Conservation (phyloP, 305 asterid species). For the Fraxinus sp. region DNA sequence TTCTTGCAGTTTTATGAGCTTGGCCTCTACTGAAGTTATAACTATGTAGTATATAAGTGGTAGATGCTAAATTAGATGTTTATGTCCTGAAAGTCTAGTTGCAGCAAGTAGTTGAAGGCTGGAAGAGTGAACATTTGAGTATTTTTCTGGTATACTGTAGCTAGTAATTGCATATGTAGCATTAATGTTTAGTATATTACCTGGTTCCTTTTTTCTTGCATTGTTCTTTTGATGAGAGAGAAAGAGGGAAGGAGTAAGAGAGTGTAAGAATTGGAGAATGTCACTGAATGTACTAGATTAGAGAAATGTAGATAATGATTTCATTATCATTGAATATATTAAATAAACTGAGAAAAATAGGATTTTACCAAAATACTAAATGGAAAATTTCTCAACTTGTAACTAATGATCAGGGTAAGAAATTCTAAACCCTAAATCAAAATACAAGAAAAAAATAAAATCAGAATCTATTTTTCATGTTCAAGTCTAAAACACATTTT, state of each 20-base stretch:
- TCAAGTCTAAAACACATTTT: neutral
- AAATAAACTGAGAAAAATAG: neutral
- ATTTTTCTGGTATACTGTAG: constrained; percentile 2
- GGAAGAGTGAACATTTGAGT: neutral
- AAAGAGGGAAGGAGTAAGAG: neutral
- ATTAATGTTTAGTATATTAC: neutral
- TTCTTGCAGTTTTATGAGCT: neutral
- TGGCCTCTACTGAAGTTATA: constrained; percentile 6
- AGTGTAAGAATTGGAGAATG: neutral
- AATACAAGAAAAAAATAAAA: neutral
- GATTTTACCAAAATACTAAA: neutral
- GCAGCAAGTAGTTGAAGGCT: neutral
- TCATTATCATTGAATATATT: neutral
- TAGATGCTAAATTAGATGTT: neutral
- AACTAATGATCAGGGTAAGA: neutral
- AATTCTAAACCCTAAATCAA: constrained; percentile 1
- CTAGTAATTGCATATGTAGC: constrained; percentile 1
- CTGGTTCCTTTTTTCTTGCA: neutral
- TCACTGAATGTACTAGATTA: neutral
- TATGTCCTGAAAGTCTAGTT: neutral
- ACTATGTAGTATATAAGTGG: neutral
- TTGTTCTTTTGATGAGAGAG: neutral
- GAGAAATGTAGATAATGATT: neutral
- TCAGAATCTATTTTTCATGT: neutral
- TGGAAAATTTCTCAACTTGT: neutral